A percentile compares a stretch with the other conserved stretches of the same genome.
These are phyloP conservation scores for Eucalyptus cladocalyx DNA, from an alignment of 345 rosid genomes.

Conservation along the genomic window DNA sequence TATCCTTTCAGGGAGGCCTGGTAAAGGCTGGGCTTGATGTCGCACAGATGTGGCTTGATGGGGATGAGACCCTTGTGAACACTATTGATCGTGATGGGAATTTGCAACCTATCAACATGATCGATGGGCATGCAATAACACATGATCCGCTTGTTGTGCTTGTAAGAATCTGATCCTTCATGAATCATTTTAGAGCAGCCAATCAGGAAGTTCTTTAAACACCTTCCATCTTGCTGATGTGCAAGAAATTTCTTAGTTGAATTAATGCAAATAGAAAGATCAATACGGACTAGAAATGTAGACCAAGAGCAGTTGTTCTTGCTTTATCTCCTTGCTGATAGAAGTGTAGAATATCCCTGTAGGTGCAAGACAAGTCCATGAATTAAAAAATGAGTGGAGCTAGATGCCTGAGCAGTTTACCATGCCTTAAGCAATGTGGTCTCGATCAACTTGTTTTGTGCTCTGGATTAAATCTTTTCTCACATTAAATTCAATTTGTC, in stretches of 20 bases:
- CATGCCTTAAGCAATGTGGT: neutral
- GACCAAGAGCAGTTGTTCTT: neutral
- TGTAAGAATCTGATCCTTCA: constrained; percentile 26
- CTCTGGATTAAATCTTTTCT: neutral
- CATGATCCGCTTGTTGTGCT: constrained; percentile 88
- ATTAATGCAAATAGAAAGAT: neutral
- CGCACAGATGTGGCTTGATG: constrained; percentile 88
- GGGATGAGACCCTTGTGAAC: constrained; percentile 81
- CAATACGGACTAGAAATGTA: neutral
- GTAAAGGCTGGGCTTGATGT: constrained; percentile 91
- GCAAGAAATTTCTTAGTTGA: neutral
- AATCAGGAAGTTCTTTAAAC: neutral
- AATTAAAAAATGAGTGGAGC: neutral
- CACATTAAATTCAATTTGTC: neutral
- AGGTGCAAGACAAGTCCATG: neutral
- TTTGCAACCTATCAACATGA: constrained; percentile 60
- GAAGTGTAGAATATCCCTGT: neutral
- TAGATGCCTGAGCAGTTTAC: neutral
- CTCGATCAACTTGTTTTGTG: neutral
- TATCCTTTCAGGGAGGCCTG: constrained; percentile 58
- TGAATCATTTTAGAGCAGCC: neutral
- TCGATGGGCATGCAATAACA: constrained; percentile 72
- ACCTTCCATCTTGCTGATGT: neutral
- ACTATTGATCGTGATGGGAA: constrained; percentile 78
- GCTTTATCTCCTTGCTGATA: neutral